Conservation (phyloP, 169 alveolate species). For the Eimeria necatrix region DNA sequence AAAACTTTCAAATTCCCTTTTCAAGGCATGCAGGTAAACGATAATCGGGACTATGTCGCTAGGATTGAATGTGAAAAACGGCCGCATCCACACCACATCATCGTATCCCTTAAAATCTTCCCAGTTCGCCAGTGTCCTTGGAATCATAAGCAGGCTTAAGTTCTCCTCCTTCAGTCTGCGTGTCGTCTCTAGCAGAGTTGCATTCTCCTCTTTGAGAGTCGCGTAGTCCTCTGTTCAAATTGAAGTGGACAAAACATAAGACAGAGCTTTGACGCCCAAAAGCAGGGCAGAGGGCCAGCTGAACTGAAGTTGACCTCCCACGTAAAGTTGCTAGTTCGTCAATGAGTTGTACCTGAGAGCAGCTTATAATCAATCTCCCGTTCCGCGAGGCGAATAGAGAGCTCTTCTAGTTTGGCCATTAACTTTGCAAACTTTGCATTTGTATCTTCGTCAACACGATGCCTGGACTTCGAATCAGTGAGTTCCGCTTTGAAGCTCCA, state of each 20-base stretch:
- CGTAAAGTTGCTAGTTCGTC: not conserved
- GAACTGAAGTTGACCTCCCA: too few relatives aligned
- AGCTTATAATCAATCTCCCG: constrained; percentile 85
- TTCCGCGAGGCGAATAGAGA: constrained; percentile 85
- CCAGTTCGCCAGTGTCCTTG: constrained; percentile 68
- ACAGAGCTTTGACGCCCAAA: too few relatives aligned
- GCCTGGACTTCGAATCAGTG: constrained; percentile 80
- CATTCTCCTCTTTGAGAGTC: constrained; percentile 52
- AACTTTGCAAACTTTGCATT: constrained; percentile 87
- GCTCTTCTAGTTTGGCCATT: constrained; percentile 87
- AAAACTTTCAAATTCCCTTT: too few relatives aligned
- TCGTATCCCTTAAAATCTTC: constrained; percentile 62
- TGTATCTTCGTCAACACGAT: constrained; percentile 85
- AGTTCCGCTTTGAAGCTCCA: constrained; percentile 84
- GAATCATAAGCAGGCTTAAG: constrained; percentile 60
- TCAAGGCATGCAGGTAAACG: too few relatives aligned
- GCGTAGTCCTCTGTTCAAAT: constrained; percentile 59
- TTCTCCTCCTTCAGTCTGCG: constrained; percentile 67
- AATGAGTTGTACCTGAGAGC: constrained; percentile 79
- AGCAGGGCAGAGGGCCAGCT: too few relatives aligned
- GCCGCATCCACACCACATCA: constrained; percentile 48
- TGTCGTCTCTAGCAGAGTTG: constrained; percentile 57
- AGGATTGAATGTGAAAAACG: too few relatives aligned
- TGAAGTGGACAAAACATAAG: not conserved
- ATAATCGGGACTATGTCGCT: too few relatives aligned